Evolutionary conservation across 139 green algal species (phyloP).

Genomic region (Pleodorina starrii): DNA sequence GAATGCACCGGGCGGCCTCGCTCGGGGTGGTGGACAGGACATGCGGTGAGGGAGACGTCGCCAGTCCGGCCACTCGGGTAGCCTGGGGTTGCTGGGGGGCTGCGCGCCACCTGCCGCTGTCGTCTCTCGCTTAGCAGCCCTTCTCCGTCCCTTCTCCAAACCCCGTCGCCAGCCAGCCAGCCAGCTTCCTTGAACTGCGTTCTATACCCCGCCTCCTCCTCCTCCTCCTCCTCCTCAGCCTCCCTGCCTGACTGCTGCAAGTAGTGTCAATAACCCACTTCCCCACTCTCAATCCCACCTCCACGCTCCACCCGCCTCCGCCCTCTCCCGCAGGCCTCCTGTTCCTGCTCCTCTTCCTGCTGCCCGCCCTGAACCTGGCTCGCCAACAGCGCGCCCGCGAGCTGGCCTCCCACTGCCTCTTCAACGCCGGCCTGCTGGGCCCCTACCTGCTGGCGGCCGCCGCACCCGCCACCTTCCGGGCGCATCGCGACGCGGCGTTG

Average conservation of each 20-base stretch:
- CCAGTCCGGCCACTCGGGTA: background rate
- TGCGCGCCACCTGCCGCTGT: background rate
- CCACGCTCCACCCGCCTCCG: background rate
- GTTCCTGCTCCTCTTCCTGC: background rate
- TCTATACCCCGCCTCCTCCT: background rate
- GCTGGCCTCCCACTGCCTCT: constrained; percentile 3
- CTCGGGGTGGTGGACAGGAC: background rate
- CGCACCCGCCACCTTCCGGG: background rate
- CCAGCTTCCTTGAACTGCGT: background rate
- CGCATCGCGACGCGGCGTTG: background rate
- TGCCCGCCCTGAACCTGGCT: background rate
- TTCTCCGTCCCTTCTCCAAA: background rate
- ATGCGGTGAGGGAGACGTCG: background rate
- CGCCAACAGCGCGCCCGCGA: background rate
- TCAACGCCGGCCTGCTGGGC: constrained; percentile 34
- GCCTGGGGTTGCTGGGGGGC: background rate
- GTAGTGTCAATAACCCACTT: background rate
- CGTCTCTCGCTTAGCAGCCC: background rate
- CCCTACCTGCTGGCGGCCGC: background rate
- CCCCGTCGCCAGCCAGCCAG: background rate
- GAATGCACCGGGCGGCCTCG: background rate
- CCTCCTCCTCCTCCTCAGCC: background rate
- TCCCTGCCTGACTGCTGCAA: background rate
- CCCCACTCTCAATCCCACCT: background rate
- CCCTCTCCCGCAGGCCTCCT: background rate